A percentile compares a stretch with the other conserved stretches of the same genome.
Conservation (phyloP, 768 basidiomycete genomes). For the Leccinum disarticulatum region DNA sequence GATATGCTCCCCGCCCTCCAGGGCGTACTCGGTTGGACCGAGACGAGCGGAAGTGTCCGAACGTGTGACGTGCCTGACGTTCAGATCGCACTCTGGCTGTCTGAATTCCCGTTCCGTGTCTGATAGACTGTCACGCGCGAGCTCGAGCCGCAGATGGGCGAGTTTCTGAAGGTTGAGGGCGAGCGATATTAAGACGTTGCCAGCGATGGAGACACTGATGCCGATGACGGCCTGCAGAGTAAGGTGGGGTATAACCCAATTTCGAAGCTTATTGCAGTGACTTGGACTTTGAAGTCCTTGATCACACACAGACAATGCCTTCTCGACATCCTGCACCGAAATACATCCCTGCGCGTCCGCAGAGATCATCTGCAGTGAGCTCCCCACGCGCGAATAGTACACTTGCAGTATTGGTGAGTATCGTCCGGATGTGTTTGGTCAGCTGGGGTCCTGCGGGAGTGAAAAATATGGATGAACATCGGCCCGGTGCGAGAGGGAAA, state of each 20-base stretch:
- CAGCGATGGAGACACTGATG: conserved; percentile 77
- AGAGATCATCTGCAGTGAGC: conserved; percentile 82
- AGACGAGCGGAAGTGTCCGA: too few species aligned
- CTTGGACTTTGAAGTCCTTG: conserved; percentile 37
- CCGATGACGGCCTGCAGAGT: conserved; percentile 64
- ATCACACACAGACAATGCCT: conserved; percentile 81
- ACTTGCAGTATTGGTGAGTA: conserved; percentile 92
- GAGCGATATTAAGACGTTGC: conserved; percentile 86
- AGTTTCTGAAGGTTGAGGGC: conserved; percentile 94
- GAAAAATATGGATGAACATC: not conserved
- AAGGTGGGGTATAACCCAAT: conserved; percentile 44
- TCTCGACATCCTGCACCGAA: conserved; percentile 83
- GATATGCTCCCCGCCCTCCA: conserved; percentile 9
- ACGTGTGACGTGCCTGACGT: not conserved
- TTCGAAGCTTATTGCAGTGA: too few species aligned
- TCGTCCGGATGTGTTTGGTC: conserved; percentile 91
- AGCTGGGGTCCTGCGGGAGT: conserved; percentile 66
- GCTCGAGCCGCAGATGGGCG: conserved; percentile 72
- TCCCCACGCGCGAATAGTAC: conserved; percentile 87
- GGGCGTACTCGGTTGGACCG: conserved; percentile 3
- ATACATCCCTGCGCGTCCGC: conserved; percentile 87
- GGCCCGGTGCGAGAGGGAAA: not conserved
- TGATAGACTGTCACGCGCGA: conserved; percentile 25
- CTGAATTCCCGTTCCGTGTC: conserved; percentile 17
- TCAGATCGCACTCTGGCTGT: conserved; percentile 1